These are phyloP conservation scores for Nephelium lappaceum DNA, from an alignment of 345 rosid genomes.

Conservation along the genomic window DNA sequence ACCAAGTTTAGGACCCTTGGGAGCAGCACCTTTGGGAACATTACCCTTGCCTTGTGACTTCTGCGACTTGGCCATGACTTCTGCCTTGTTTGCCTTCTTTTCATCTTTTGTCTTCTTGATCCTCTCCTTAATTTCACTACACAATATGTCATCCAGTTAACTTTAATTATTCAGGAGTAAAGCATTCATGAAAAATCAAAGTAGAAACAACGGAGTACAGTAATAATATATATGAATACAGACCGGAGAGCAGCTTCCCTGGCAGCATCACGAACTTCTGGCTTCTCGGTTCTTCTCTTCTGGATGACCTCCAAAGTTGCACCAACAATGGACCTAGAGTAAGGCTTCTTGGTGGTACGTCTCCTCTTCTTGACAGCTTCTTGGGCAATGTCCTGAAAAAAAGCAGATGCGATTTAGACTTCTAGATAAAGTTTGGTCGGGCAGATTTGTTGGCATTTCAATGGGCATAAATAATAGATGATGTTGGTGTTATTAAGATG, in stretches of 20 bases:
- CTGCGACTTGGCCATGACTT: slow-evolving; percentile 53
- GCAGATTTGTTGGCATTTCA: background rate
- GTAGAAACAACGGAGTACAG: background rate
- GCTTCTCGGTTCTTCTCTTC: slow-evolving; percentile 66
- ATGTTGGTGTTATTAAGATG: background rate
- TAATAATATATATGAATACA: background rate
- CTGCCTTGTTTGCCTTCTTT: slow-evolving; percentile 82
- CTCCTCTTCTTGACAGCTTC: slow-evolving; percentile 69
- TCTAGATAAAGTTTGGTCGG: background rate
- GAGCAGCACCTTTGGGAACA: slow-evolving; percentile 46
- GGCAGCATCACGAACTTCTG: slow-evolving; percentile 73
- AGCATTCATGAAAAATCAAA: background rate
- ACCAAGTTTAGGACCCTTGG: slow-evolving; percentile 64
- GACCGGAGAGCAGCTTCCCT: slow-evolving; percentile 64
- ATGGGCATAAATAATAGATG: background rate
- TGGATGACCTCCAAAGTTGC: slow-evolving; percentile 73
- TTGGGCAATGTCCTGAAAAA: slow-evolving; percentile 59
- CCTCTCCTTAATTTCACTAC: slow-evolving; percentile 81
- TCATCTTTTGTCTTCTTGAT: slow-evolving; percentile 84
- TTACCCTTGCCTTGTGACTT: slow-evolving; percentile 53
- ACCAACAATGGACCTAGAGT: slow-evolving; percentile 75
- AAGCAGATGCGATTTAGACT: background rate
- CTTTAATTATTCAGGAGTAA: background rate
- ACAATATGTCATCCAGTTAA: background rate
- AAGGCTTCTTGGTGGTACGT: slow-evolving; percentile 57